phyloP scores from a whole-genome alignment of 1,139 yeast species.

The Magnusiomyces clavatus region DNA sequence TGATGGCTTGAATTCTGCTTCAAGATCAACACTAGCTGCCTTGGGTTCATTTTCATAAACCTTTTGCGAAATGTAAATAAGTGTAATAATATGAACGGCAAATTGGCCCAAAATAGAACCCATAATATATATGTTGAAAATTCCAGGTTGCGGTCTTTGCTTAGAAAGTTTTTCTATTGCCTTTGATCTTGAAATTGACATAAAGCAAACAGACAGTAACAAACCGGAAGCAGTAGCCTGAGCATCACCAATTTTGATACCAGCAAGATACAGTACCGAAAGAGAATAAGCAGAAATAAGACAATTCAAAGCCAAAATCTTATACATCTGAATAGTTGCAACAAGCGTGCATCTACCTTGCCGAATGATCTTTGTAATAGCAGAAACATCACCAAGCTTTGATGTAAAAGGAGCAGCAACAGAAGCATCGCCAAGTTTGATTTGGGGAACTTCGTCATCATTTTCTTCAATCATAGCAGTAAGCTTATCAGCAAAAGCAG shows the following conservation, averaged over 20 bases:
- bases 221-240: constrained; percentile 94
- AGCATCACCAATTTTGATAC: constrained; percentile 96
- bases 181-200: constrained; percentile 89
- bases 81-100: constrained; percentile 79
- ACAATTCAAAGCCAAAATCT: constrained; percentile 93
- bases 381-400: constrained; percentile 81
- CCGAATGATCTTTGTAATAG: constrained; percentile 89
- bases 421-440: constrained; percentile 96
- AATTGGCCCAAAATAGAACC: constrained; percentile 96
- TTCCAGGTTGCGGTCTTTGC: constrained; percentile 97
- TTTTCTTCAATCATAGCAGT: constrained; percentile 62
- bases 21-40: constrained; percentile 80
- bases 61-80: constrained; percentile 74
- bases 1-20: constrained; percentile 81
- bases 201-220: constrained; percentile 85
- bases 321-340: constrained; percentile 97
- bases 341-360: constrained; percentile 99
- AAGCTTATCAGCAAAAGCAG: constrained; percentile 66
- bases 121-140: constrained; percentile 90
- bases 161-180: constrained; percentile 84
- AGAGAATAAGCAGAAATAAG: constrained; percentile 93
- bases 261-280: constrained; percentile 90
- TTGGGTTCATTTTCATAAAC: constrained; percentile 87
- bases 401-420: constrained; percentile 99
- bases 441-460: constrained; percentile 81